These are phyloP conservation scores for Chaetomiaceae sp. DNA, from an alignment of 2,329 filamentous ascomycete genomes.

Conservation along the genomic window DNA sequence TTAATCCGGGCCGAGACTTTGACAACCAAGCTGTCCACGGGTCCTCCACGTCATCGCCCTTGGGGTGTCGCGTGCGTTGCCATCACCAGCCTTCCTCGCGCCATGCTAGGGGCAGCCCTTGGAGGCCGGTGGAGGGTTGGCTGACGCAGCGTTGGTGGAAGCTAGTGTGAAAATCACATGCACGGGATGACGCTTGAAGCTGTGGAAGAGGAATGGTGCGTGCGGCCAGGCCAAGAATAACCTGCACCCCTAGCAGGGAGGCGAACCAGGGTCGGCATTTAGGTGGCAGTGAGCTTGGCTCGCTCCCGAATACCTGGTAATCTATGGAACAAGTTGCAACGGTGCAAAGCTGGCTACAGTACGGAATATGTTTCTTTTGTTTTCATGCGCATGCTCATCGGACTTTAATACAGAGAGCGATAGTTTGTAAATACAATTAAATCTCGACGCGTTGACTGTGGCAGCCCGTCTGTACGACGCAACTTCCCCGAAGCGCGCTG, in stretches of 20 bases:
- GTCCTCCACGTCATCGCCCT: not conserved
- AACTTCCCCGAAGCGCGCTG: not conserved
- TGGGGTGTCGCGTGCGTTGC: not conserved
- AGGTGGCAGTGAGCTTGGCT: not conserved
- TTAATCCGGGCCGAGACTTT: too few species aligned
- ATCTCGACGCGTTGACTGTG: too few species aligned
- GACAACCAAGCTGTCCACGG: not conserved
- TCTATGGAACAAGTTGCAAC: not conserved
- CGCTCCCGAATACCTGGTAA: not conserved
- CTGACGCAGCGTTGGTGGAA: too few species aligned
- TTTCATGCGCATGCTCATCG: too few species aligned
- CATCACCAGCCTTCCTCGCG: not conserved
- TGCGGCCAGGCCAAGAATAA: conserved; percentile 5
- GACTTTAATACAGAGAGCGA: not conserved
- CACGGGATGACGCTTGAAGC: conserved; percentile 16
- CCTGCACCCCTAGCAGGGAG: not conserved
- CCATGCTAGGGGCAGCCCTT: too few species aligned
- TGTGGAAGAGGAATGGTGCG: too few species aligned
- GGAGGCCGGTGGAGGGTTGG: not conserved
- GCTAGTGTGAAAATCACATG: conserved; percentile 22
- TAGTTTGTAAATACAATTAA: too few species aligned
- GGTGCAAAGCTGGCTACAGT: not conserved
- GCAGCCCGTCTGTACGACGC: conserved; percentile 1
- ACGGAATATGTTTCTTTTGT: too few species aligned
- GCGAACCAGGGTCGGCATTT: conserved; percentile 7